Base-by-base conservation (phyloP, 306 rosid species). In the Lithocarpus polystachyus region DNA sequence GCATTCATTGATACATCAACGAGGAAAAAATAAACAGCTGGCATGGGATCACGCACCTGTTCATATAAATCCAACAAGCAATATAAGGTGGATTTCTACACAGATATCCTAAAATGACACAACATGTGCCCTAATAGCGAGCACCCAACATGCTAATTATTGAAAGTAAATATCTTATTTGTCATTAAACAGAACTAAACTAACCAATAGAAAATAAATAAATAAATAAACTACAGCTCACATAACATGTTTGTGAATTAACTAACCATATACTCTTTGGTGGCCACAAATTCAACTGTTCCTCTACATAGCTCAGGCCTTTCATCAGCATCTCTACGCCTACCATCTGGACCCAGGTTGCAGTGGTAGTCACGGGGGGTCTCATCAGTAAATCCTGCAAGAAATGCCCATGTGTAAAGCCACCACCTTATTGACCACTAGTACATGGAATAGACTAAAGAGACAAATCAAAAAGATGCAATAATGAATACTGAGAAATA, bases 321-420 rank as follows among this genome's bases (percentile, higher is more conserved):
- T 84, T 93, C 99, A 88, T 95, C 98, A 64, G 93, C 98, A 89
- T 95, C 99, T 80, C 99, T 88, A 43, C 98, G 95, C 69, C 97
- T 89, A 81, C 99, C 98, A 84, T 95, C 99, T 73, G 99, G 99
- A 74, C 99, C 99, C 43, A 95, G 89, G 82, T 95, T 95, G 89
- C 99, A 95, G 86, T 90, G 98, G 90, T 95, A 95, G 83, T 95
- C 98, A 82, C 91, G 96, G 35, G 99, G 99, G 75, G 99, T 95
- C 76, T 95, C 99, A 76, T 95, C 98, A 89, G 96, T 89, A 87
- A 90, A 95, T 79, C 99, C 98, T 93, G 90, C 71, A 79, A 81
- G 81, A 86, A 40, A 35, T 75, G 61, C 75, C 72, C 15, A 15
- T 60, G 4, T 40, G 19, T 73, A 56, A 59, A 48, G 20, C 51